Conservation (phyloP, 1,284 basidiomycete species). For the Ustilago trichophora region DNA sequence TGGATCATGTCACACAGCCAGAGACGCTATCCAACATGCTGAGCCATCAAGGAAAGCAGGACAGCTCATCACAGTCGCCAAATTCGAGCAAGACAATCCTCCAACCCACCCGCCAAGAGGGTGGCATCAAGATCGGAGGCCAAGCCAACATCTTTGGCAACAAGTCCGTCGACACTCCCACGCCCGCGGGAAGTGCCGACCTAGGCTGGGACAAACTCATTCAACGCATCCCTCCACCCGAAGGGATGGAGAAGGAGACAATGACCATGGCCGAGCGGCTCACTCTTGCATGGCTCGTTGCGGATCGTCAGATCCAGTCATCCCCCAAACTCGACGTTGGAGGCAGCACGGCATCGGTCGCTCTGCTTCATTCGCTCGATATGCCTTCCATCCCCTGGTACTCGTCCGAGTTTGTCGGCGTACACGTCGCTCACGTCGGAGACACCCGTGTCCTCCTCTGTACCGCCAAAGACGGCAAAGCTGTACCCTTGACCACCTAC, state of each 20-base stretch:
- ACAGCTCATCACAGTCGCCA: background rate
- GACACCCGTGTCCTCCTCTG: constrained; percentile 84
- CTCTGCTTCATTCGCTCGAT: constrained; percentile 83
- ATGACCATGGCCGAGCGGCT: constrained; percentile 61
- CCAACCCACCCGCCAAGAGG: constrained; percentile 22
- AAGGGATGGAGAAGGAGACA: constrained; percentile 38
- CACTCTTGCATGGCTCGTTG: constrained; percentile 61
- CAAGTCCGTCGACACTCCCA: background rate
- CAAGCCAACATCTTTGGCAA: constrained; percentile 1
- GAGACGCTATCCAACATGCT: constrained; percentile 30
- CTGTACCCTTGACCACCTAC: constrained; percentile 73
- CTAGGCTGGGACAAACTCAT: constrained; percentile 29
- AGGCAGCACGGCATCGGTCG: constrained; percentile 90
- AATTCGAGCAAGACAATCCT: constrained; percentile 20
- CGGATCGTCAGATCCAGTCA: constrained; percentile 60
- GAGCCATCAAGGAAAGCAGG: constrained; percentile 20
- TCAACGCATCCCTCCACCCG: constrained; percentile 47
- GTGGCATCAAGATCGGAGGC: constrained; percentile 40
- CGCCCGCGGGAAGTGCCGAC: constrained; percentile 8
- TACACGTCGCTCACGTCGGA: constrained; percentile 89
- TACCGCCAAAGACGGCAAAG: constrained; percentile 76
- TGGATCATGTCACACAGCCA: constrained; percentile 23
- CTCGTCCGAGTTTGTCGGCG: constrained; percentile 58
- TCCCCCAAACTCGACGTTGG: constrained; percentile 58
- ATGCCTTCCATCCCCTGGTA: constrained; percentile 72